phyloP scores from a whole-genome alignment of 23 red algal genomes.

The Cyanidioschyzon merolae region DNA sequence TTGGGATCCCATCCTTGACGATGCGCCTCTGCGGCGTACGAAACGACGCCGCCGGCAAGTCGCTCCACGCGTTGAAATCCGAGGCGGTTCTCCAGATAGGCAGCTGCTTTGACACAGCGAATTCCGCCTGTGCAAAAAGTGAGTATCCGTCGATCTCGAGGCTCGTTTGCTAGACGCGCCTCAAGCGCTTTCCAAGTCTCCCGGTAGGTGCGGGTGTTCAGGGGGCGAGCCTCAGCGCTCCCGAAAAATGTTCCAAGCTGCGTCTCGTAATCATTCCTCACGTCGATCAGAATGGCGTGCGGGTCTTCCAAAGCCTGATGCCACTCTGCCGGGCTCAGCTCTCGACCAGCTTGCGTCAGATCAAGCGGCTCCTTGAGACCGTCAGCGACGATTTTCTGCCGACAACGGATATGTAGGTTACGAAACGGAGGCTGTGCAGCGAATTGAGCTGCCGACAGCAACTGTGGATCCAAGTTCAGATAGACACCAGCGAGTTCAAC shows the following conservation, averaged over 20 bases:
- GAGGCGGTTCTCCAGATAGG: slow-evolving; percentile 58
- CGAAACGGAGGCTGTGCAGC: slow-evolving; percentile 43
- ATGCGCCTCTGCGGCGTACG: slow-evolving; percentile 48
- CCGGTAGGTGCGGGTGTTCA: slow-evolving; percentile 58
- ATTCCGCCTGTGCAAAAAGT: slow-evolving; percentile 93
- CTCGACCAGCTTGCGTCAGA: slow-evolving; percentile 32
- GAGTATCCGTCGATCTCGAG: slow-evolving; percentile 37
- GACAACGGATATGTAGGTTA: slow-evolving; percentile 38
- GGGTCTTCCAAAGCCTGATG: slow-evolving; percentile 33
- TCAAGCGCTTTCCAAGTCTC: slow-evolving; percentile 61
- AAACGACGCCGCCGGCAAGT: slow-evolving; percentile 66
- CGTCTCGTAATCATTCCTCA: slow-evolving; percentile 73
- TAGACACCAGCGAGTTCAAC: slow-evolving; percentile 43
- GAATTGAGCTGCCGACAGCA: slow-evolving; percentile 6
- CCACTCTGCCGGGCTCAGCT: slow-evolving; percentile 52
- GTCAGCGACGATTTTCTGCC: slow-evolving; percentile 62
- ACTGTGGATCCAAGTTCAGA: slow-evolving; percentile 35
- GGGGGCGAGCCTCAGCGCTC: slow-evolving; percentile 19
- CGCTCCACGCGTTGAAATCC: slow-evolving; percentile 63
- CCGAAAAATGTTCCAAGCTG: slow-evolving; percentile 62
- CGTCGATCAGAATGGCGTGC: slow-evolving; percentile 45
- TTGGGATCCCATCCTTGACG: slow-evolving; percentile 23
- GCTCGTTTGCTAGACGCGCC: slow-evolving; percentile 25
- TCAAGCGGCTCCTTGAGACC: slow-evolving; percentile 51
- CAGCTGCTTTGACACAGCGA: slow-evolving; percentile 78